These are phyloP conservation scores for Talaromyces nanjingensis DNA, from an alignment of 495 filamentous ascomycete species.

Conservation along the genomic window DNA sequence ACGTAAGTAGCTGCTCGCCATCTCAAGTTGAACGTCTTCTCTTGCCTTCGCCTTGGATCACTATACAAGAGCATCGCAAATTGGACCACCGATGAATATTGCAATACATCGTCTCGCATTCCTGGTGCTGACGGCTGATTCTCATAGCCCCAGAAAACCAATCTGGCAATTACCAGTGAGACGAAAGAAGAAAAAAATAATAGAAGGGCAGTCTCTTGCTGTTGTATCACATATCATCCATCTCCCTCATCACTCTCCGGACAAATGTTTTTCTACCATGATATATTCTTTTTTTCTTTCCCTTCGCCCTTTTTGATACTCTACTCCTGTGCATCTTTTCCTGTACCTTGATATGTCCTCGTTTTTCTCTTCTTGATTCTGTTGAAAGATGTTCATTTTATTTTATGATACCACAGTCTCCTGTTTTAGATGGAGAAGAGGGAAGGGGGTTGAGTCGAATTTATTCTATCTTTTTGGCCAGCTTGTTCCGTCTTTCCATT, in stretches of 20 bases:
- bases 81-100: conserved; percentile 6
- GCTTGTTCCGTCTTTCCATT: neutral
- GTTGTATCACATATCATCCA: neutral
- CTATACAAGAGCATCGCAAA: conserved; percentile 9
- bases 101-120: conserved; percentile 12
- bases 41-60: conserved; percentile 9
- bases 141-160: conserved; percentile 13
- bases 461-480: neutral
- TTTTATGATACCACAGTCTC: conserved; percentile 18
- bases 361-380: conserved; percentile 3
- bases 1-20: conserved; percentile 44
- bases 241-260: neutral
- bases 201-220: neutral
- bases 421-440: conserved; percentile 18
- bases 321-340: neutral
- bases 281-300: conserved; percentile 4
- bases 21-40: conserved; percentile 4
- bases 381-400: neutral
- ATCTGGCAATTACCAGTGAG: conserved; percentile 11
- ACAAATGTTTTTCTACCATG: neutral
- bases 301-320: neutral
- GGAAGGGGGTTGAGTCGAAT: neutral
- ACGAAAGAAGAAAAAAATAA: neutral
- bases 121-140: conserved; percentile 14
- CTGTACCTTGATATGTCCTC: neutral